phyloP scores from a whole-genome alignment of 2,329 filamentous ascomycete species.

The Penicillium hesseltinei region DNA sequence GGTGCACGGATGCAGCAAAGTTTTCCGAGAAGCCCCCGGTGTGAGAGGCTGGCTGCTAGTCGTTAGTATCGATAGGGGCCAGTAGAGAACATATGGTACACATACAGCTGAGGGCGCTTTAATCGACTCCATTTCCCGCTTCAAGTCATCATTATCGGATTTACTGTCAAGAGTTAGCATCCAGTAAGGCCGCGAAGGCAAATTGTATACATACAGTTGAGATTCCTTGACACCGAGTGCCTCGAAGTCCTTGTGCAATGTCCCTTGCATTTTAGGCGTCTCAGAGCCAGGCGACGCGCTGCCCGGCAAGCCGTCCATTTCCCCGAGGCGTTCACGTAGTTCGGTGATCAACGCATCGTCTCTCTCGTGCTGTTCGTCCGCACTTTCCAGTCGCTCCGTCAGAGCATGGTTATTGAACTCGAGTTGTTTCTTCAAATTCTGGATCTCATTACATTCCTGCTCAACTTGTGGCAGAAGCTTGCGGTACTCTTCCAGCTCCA shows the following conservation, averaged over 20 bases:
- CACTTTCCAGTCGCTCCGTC: constrained; percentile 44
- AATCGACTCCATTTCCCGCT: constrained; percentile 37
- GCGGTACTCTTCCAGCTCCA: constrained; percentile 46
- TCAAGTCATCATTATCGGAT: constrained; percentile 42
- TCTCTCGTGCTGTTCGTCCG: constrained; percentile 44
- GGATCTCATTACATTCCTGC: constrained; percentile 49
- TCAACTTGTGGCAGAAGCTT: constrained; percentile 48
- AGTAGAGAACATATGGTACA: neutral
- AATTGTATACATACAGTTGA: constrained; percentile 34
- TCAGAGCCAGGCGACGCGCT: constrained; percentile 40
- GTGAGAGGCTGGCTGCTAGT: constrained; percentile 27
- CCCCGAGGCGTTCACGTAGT: constrained; percentile 43
- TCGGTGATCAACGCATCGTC: constrained; percentile 45
- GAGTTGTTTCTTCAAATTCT: constrained; percentile 48
- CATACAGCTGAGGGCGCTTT: constrained; percentile 28
- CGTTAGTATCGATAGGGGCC: constrained; percentile 13
- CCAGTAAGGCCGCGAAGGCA: neutral
- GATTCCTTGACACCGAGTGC: constrained; percentile 41
- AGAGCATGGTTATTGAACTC: constrained; percentile 51
- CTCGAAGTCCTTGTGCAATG: constrained; percentile 44
- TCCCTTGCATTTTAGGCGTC: constrained; percentile 41
- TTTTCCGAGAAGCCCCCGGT: constrained; percentile 36
- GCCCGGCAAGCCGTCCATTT: constrained; percentile 42
- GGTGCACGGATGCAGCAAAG: constrained; percentile 32
- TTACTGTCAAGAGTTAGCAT: constrained; percentile 33